Conservation (phyloP, 345 rosid genomes). For the Microcos paniculata region DNA sequence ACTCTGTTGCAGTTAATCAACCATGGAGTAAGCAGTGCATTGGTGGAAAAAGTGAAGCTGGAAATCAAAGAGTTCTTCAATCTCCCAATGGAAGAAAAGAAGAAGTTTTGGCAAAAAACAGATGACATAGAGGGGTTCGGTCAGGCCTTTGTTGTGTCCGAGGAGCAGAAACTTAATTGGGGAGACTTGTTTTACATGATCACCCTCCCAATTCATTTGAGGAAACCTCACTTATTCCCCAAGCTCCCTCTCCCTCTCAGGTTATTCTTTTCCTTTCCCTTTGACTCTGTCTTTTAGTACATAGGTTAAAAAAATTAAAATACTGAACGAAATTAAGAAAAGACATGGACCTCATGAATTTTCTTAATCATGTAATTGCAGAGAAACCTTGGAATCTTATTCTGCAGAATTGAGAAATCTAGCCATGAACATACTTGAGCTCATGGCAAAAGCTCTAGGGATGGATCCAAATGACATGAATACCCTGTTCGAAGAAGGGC, state of each 20-base stretch:
- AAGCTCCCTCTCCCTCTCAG: constrained; percentile 19
- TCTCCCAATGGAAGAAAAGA: constrained; percentile 2
- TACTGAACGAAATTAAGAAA: too few relatives aligned
- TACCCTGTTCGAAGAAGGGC: constrained; percentile 32
- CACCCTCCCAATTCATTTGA: constrained; percentile 28
- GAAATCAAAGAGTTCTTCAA: not conserved
- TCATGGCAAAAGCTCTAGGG: constrained; percentile 37
- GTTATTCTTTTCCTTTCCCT: too few relatives aligned
- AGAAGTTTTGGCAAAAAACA: constrained; percentile 4
- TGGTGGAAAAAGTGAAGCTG: constrained; percentile 12
- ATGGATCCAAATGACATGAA: constrained; percentile 47
- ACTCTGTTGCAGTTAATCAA: constrained; percentile 19
- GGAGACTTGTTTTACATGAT: constrained; percentile 37
- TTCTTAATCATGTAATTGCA: not conserved
- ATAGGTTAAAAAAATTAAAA: too few relatives aligned
- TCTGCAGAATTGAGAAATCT: not conserved
- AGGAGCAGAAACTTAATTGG: constrained; percentile 46
- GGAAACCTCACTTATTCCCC: constrained; percentile 38
- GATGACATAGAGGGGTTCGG: not conserved
- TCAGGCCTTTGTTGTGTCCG: constrained; percentile 15
- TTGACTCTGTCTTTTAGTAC: too few relatives aligned
- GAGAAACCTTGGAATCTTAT: not conserved
- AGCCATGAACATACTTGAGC: not conserved
- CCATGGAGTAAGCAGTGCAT: constrained; percentile 14
- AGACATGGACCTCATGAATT: too few relatives aligned